A percentile compares a stretch with the other conserved stretches of the same genome.
Evolutionary conservation across 768 basidiomycete genomes (phyloP).

Genomic region (Rhodotorula toruloides): DNA sequence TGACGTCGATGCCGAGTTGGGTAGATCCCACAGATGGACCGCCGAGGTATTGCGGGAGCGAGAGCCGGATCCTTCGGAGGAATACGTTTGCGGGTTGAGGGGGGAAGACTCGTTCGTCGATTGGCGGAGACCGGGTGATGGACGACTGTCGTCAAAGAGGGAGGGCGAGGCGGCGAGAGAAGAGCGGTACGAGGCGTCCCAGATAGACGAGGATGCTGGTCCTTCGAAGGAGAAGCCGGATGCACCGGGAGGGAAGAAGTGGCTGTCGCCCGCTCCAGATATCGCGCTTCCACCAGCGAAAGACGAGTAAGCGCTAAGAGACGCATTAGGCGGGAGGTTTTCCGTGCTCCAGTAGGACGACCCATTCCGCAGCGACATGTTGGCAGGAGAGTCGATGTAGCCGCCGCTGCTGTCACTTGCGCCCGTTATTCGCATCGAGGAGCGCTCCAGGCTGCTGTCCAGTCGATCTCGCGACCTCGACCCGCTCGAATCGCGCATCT

Average conservation of each 20-base stretch:
- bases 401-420: neutral
- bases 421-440: neutral
- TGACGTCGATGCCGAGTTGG: neutral
- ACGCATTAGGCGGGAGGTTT: slow-evolving; percentile 24
- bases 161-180: slow-evolving; percentile 15
- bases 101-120: neutral
- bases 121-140: neutral
- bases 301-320: neutral
- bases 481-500: slow-evolving; percentile 16
- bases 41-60: neutral
- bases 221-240: slow-evolving; percentile 35
- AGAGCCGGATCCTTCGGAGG: neutral
- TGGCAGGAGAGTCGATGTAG: neutral
- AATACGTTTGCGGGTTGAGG: neutral
- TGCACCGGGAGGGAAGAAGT: slow-evolving; percentile 32
- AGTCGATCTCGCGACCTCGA: slow-evolving; percentile 21
- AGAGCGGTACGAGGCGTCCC: slow-evolving; percentile 20
- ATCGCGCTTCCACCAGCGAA: neutral
- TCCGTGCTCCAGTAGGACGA: slow-evolving; percentile 18
- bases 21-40: slow-evolving; percentile 7
- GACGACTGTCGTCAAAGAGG: neutral
- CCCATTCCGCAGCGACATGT: neutral
- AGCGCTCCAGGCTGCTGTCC: neutral
- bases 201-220: neutral
- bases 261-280: slow-evolving; percentile 1